These are phyloP conservation scores for Peziza echinospora DNA, from an alignment of 495 filamentous ascomycete genomes.

Conservation along the genomic window DNA sequence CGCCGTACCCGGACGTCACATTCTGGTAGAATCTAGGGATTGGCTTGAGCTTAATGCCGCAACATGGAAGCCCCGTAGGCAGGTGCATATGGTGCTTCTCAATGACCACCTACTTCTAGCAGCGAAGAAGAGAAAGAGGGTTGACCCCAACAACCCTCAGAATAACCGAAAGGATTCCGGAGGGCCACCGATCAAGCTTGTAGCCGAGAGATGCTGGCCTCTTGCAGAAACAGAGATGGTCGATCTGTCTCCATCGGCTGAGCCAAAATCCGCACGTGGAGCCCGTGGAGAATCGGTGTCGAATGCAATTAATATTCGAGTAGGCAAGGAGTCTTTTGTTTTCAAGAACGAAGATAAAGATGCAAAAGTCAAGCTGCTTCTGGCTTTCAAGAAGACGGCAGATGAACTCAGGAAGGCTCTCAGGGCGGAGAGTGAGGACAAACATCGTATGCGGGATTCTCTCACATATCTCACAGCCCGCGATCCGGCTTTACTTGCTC, in stretches of 20 bases:
- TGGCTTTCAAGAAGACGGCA: constrained; percentile 73
- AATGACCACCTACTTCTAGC: constrained; percentile 91
- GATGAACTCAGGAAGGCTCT: constrained; percentile 71
- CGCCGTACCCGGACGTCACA: constrained; percentile 71
- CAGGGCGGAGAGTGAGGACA: constrained; percentile 62
- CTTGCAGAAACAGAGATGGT: constrained; percentile 83
- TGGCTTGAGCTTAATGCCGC: constrained; percentile 96
- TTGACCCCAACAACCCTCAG: constrained; percentile 30
- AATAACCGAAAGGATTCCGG: constrained; percentile 31
- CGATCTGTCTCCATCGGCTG: constrained; percentile 48
- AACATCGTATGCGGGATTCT: constrained; percentile 52
- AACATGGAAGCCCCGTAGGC: constrained; percentile 71
- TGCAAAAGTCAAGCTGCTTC: constrained; percentile 59
- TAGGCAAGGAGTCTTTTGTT: constrained; percentile 79
- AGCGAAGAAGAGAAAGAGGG: constrained; percentile 69
- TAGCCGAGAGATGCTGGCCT: constrained; percentile 88
- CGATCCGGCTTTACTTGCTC: constrained; percentile 47
- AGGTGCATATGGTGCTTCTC: constrained; percentile 72
- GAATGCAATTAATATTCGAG: constrained; percentile 77
- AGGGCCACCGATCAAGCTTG: constrained; percentile 50
- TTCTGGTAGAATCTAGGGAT: constrained; percentile 65
- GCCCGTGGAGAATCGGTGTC: constrained; percentile 38
- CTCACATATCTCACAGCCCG: constrained; percentile 61
- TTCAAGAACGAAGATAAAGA: constrained; percentile 63
- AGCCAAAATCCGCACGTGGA: constrained; percentile 32